Conservation (phyloP, 192 early-diverging fungal species). For the Rhizoclosmatium globosum region DNA sequence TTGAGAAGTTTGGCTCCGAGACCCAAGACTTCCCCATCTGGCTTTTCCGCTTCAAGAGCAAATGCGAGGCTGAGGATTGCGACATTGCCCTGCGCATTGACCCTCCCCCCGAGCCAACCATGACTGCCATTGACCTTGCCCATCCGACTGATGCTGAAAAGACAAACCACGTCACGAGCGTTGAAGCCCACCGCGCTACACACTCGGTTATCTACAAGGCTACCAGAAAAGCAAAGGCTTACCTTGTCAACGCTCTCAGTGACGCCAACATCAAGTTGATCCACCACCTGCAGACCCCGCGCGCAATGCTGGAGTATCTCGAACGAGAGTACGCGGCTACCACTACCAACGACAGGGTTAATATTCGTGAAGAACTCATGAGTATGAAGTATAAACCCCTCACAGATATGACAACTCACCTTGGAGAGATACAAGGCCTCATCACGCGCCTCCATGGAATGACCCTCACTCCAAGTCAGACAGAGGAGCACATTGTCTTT, state of each 20-base stretch:
- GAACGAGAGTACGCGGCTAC: not conserved
- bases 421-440: not conserved
- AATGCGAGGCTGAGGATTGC: not conserved
- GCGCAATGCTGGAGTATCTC: not conserved
- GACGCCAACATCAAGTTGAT: not conserved
- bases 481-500: conserved; percentile 1
- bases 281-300: not conserved
- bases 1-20: not conserved
- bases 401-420: not conserved
- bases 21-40: not conserved
- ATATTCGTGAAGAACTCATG: not conserved
- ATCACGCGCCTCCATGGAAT: not conserved
- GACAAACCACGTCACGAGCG: not conserved
- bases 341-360: not conserved
- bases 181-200: not conserved
- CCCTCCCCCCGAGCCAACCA: not conserved
- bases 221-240: not conserved
- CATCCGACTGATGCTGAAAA: not conserved
- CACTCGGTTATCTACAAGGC: not conserved
- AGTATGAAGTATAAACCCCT: not conserved
- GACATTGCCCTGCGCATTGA: not conserved
- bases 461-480: not conserved
- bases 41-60: not conserved
- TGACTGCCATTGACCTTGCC: not conserved
- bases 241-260: not conserved